Conservation (phyloP, 1,284 basidiomycete genomes). For the Rhizoctonia solani region DNA sequence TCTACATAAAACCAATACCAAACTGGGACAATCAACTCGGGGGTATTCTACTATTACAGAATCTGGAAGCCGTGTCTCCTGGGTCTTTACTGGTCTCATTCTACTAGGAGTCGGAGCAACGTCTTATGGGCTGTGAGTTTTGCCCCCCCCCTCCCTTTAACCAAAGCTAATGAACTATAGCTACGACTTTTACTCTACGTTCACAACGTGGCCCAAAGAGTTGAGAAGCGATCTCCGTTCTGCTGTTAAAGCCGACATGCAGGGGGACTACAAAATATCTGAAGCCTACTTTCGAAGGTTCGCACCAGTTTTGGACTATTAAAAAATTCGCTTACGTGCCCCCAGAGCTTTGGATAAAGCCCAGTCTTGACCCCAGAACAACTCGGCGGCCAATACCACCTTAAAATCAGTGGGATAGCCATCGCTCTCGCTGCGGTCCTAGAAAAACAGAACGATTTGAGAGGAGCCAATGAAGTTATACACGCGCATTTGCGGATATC, state of each 20-base stretch:
- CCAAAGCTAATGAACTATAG: conserved; percentile 46
- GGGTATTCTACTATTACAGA: neutral
- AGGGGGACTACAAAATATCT: conserved; percentile 61
- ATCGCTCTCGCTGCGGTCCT: conserved; percentile 64
- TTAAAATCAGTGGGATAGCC: conserved; percentile 74
- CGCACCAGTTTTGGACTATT: conserved; percentile 38
- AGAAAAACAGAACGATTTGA: conserved; percentile 53
- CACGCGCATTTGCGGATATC: conserved; percentile 49
- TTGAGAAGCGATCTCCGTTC: conserved; percentile 65
- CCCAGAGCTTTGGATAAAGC: conserved; percentile 66
- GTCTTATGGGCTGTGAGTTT: conserved; percentile 62
- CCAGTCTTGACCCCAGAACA: conserved; percentile 52
- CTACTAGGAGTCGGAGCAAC: conserved; percentile 55
- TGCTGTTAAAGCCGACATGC: conserved; percentile 65
- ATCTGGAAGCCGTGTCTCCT: conserved; percentile 46
- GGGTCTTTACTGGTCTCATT: conserved; percentile 56
- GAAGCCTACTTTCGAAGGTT: conserved; percentile 61
- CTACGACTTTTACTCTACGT: conserved; percentile 62
- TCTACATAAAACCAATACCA: too few species aligned
- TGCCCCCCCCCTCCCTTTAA: neutral
- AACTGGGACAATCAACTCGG: neutral
- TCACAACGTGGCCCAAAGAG: conserved; percentile 68
- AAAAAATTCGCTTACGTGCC: conserved; percentile 4
- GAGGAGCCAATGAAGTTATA: conserved; percentile 60
- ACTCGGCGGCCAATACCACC: conserved; percentile 58